Evolutionary conservation across 2,329 filamentous ascomycete genomes (phyloP).

Genomic region (Spiromastix sp.): DNA sequence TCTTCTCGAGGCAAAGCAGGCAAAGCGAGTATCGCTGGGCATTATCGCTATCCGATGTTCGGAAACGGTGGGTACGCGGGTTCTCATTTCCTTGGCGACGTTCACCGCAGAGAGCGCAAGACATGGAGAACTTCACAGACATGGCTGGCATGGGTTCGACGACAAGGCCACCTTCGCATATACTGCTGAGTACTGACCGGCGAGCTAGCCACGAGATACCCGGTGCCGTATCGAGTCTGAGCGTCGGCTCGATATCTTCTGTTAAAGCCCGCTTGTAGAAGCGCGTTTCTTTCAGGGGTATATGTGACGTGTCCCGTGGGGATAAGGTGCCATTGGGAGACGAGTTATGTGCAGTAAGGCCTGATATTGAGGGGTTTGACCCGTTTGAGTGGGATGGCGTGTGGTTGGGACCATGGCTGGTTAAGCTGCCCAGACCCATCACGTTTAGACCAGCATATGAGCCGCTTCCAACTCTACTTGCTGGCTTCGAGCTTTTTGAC

Average conservation of each 20-base stretch:
- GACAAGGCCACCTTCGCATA: slow-evolving; percentile 74
- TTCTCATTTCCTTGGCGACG: slow-evolving; percentile 59
- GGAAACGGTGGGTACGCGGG: slow-evolving; percentile 75
- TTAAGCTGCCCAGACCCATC: slow-evolving; percentile 42
- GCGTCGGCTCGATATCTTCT: slow-evolving; percentile 90
- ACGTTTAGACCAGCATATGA: slow-evolving; percentile 56
- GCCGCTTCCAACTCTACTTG: slow-evolving; percentile 61
- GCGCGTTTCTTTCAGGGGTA: slow-evolving; percentile 71
- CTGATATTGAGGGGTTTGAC: slow-evolving; percentile 49
- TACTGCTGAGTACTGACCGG: slow-evolving; percentile 69
- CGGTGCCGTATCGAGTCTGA: slow-evolving; percentile 80
- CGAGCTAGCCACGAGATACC: slow-evolving; percentile 89
- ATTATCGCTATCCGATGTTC: slow-evolving; percentile 74
- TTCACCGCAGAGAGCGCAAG: slow-evolving; percentile 87
- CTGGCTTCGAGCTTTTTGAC: slow-evolving; percentile 50
- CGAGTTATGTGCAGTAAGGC: slow-evolving; percentile 32
- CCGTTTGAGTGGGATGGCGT: slow-evolving; percentile 39
- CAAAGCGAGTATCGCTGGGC: slow-evolving; percentile 87
- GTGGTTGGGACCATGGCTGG: slow-evolving; percentile 26
- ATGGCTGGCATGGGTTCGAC: slow-evolving; percentile 73
- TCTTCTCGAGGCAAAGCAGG: slow-evolving; percentile 70
- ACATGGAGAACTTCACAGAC: slow-evolving; percentile 41
- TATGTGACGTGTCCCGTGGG: slow-evolving; percentile 30
- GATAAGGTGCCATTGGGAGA: slow-evolving; percentile 36
- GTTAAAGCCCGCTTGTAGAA: slow-evolving; percentile 85